Percentiles rank a stretch among this genome's conserved stretches.
Evolutionary conservation across 1,284 basidiomycete species (phyloP).

Genomic region (Somion occarium): DNA sequence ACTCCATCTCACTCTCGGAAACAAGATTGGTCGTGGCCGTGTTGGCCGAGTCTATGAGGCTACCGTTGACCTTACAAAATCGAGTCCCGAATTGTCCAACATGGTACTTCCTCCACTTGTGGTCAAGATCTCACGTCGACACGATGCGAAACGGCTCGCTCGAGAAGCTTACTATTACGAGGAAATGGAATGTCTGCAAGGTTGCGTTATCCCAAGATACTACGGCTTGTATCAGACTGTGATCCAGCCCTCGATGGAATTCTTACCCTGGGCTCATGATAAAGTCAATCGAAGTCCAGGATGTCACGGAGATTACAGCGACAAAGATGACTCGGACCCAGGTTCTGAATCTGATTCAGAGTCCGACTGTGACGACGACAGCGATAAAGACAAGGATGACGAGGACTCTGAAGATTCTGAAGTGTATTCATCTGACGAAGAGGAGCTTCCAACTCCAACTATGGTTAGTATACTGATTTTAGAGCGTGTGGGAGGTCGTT

Average conservation of each 20-base stretch:
- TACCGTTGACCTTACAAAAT: not conserved
- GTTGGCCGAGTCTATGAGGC: not conserved
- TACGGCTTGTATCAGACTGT: slow-evolving; percentile 4
- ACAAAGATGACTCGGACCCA: too few relatives aligned
- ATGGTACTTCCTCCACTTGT: slow-evolving; percentile 3
- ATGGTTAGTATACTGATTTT: not conserved
- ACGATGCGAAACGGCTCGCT: not conserved
- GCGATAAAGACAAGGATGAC: too few relatives aligned
- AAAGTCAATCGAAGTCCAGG: too few relatives aligned
- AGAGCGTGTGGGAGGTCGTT: not conserved
- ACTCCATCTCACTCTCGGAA: not conserved
- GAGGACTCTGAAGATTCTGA: too few relatives aligned
- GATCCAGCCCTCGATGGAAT: not conserved
- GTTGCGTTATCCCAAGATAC: slow-evolving; percentile 5
- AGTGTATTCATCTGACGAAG: too few relatives aligned
- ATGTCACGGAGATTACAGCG: too few relatives aligned
- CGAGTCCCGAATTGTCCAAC: not conserved
- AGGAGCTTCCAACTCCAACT: not conserved
- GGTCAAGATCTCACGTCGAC: slow-evolving; percentile 3
- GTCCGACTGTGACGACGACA: too few relatives aligned
- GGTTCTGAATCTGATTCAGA: too few relatives aligned
- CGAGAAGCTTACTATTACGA: slow-evolving; percentile 9
- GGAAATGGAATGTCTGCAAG: slow-evolving; percentile 11
- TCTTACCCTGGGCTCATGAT: not conserved
- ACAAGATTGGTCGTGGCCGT: not conserved